Base-by-base conservation (phyloP, 2,329 filamentous ascomycete genomes). In the Verruconis gallopava region DNA sequence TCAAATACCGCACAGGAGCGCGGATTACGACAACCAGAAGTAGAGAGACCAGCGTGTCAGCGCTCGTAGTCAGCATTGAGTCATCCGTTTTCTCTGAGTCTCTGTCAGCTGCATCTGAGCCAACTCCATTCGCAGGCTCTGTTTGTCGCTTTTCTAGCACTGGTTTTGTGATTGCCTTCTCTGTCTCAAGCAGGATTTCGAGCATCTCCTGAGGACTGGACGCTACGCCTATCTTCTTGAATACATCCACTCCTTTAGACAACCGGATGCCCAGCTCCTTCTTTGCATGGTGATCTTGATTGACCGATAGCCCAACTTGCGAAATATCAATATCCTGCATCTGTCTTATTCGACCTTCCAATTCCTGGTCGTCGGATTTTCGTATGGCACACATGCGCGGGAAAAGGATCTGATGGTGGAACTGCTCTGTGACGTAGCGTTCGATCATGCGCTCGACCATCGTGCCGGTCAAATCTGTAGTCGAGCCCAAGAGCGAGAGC, bases 301-400 rank as follows among this genome's bases (percentile, higher is more conserved):
- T 81, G 36, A 95, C 84, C 3, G 76, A 71, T 40, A 98, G 86
- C 1, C 91, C 91, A 13, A 98, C 77, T 60, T 98, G 91, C 2
- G 86, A 91, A 41, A 98, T 82, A 59, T 98, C 91, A 43, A 98
- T 79, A 53, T 80, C 83, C 53, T 85, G 78, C 85, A 96, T 96
- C 57, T 93, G 85, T 33, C 83, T 77, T 43, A 95, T 91, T 55
- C 91, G 86, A 19, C 78, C 75, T 56, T 96, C 89, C 4, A 98
- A 68, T 51, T 95, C 86, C 5, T 82, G 66, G 54, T 98, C 91
- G 49, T 95, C 88, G 0, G 77, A 69, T 39, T 81, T 73, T 49
- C 85, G 83, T 50, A 93, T 75, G 2, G 77, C 72, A 55, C 79
- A 85, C 17, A 98, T 66, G 36, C 81, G 75, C 0, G 88, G 84